phyloP scores from a whole-genome alignment of 2,329 filamentous ascomycete species.

The Calonectria henricotiae region DNA sequence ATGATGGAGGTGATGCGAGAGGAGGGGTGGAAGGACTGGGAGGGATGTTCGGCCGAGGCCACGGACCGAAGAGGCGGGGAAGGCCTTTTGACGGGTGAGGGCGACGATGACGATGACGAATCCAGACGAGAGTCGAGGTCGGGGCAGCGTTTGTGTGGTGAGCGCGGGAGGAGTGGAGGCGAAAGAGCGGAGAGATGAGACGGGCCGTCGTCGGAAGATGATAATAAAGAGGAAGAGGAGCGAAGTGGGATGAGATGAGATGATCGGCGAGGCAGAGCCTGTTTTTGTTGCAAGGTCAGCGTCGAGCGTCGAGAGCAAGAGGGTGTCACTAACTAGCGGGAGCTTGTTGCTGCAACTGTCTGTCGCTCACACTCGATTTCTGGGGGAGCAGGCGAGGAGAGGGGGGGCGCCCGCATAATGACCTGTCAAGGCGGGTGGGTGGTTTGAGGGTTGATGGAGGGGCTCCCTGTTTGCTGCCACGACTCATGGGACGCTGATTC shows the following conservation, averaged over 20 bases:
- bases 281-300: conserved; percentile 17
- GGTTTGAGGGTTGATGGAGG: conserved; percentile 31
- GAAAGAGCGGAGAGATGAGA: conserved; percentile 6
- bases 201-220: conserved; percentile 10
- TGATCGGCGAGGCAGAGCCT: conserved; percentile 32
- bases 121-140: conserved; percentile 2
- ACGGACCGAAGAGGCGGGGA: conserved; percentile 37
- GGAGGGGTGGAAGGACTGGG: conserved; percentile 27
- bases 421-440: conserved; percentile 31
- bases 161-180: conserved; percentile 25
- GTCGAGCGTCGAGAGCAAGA: conserved; percentile 9
- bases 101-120: conserved; percentile 21
- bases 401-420: conserved; percentile 35
- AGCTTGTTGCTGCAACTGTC: conserved; percentile 25
- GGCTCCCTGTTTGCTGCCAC: conserved; percentile 20
- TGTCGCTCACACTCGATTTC: conserved; percentile 26
- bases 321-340: conserved; percentile 17
- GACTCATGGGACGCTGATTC: conserved; percentile 11
- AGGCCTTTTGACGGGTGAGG: conserved; percentile 35
- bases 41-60: conserved; percentile 43
- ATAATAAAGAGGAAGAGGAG: conserved; percentile 24
- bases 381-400: conserved; percentile 19
- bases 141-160: conserved; percentile 27
- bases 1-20: conserved; percentile 60
- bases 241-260: conserved; percentile 40